Conservation (phyloP, 2,329 filamentous ascomycete genomes). For the Sclerotinia spermophila region DNA sequence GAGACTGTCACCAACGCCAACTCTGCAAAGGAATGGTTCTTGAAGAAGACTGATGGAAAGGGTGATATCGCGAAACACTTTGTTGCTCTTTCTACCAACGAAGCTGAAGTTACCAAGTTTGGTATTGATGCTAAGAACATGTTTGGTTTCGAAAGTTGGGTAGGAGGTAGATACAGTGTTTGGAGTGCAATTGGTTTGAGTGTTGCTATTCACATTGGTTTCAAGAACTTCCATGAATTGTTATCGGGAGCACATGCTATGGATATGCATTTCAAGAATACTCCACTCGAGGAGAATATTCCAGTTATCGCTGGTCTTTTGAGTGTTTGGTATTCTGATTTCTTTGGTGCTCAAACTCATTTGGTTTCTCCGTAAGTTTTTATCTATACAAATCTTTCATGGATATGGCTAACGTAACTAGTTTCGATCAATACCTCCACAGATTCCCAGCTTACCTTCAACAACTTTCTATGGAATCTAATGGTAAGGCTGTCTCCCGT, state of each 20-base stretch:
- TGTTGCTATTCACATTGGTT: conserved; percentile 92
- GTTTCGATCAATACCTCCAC: conserved; percentile 98
- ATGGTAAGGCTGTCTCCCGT: conserved; percentile 94
- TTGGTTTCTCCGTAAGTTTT: conserved; percentile 81
- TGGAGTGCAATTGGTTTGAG: conserved; percentile 98
- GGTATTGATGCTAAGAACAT: conserved; percentile 99
- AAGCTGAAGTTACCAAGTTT: conserved; percentile 93
- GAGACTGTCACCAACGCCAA: conserved; percentile 98
- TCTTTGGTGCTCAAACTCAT: conserved; percentile 97
- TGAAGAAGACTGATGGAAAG: conserved; percentile 72
- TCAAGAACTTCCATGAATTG: conserved; percentile 96
- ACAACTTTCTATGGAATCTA: conserved; percentile 99
- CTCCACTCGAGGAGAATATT: conserved; percentile 92
- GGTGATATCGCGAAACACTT: conserved; percentile 97
- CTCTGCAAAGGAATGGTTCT: conserved; percentile 95
- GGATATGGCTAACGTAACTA: conserved; percentile 44
- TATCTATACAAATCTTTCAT: conserved; percentile 1
- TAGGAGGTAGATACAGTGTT: conserved; percentile 95
- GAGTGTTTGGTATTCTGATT: conserved; percentile 98
- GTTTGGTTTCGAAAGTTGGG: conserved; percentile 99
- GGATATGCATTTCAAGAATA: conserved; percentile 95
- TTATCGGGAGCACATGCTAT: conserved; percentile 91
- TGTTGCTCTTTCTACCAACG: conserved; percentile 95
- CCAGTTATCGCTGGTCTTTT: conserved; percentile 86
- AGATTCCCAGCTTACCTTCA: conserved; percentile 98